Evolutionary conservation across 2,329 filamentous ascomycete species (phyloP).

Genomic region (Paecilomyces fulvus): DNA sequence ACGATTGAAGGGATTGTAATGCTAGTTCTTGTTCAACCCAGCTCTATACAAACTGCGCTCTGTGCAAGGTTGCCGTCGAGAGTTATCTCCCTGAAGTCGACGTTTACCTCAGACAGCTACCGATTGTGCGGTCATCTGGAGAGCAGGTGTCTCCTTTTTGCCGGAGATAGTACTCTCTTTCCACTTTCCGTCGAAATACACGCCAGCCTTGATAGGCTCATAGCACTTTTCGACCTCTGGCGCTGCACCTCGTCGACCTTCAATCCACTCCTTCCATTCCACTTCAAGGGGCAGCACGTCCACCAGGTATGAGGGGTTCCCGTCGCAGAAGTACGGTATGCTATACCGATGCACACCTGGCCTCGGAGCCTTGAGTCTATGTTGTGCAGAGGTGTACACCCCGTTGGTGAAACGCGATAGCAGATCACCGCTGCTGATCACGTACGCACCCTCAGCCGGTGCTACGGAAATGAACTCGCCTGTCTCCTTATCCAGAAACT

Average conservation of each 20-base stretch:
- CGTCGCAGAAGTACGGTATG: slow-evolving; percentile 48
- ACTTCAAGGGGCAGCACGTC: slow-evolving; percentile 1
- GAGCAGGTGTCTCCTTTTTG: not conserved
- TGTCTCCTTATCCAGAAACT: slow-evolving; percentile 38
- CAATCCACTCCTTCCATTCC: not conserved
- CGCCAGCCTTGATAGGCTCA: slow-evolving; percentile 13
- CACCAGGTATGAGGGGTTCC: slow-evolving; percentile 38
- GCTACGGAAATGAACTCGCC: slow-evolving; percentile 23
- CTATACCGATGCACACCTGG: slow-evolving; percentile 43
- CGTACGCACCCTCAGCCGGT: not conserved
- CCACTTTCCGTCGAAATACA: slow-evolving; percentile 16
- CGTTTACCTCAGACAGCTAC: not conserved
- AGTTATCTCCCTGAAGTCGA: not conserved
- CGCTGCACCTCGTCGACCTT: not conserved
- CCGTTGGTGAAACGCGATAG: not conserved
- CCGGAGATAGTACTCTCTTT: slow-evolving; percentile 5
- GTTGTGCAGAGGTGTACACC: slow-evolving; percentile 9
- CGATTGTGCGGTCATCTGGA: not conserved
- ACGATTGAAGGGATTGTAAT: slow-evolving; percentile 35
- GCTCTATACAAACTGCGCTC: not conserved
- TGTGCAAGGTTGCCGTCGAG: not conserved
- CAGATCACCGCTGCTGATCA: not conserved
- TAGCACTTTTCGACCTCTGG: slow-evolving; percentile 7
- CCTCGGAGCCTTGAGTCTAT: slow-evolving; percentile 33
- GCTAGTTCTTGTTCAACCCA: not conserved